Evolutionary conservation across 768 basidiomycete species (phyloP).

Genomic region (Tulasnella sp.): DNA sequence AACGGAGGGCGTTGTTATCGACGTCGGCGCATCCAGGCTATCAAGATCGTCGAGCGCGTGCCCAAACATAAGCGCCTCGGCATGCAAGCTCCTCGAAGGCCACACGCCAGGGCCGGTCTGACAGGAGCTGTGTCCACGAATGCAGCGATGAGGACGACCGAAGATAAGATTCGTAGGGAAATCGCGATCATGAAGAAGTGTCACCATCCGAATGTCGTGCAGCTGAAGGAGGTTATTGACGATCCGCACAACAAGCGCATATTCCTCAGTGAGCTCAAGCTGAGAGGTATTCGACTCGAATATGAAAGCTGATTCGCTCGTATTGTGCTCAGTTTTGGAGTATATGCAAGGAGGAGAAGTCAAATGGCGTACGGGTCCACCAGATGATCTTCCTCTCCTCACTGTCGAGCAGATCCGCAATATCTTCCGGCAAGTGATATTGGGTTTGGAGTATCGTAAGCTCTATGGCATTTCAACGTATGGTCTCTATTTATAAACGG

Average conservation of each 20-base stretch:
- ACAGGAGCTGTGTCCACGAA: conserved; percentile 44
- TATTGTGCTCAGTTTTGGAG: conserved; percentile 64
- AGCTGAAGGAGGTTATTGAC: conserved; percentile 89
- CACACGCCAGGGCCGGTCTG: conserved; percentile 29
- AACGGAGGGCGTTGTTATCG: conserved; percentile 1
- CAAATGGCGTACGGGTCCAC: conserved; percentile 58
- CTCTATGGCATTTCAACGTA: conserved; percentile 9
- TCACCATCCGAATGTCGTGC: conserved; percentile 78
- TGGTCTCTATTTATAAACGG: conserved; percentile 16
- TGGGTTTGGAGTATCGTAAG: conserved; percentile 92
- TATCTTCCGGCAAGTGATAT: conserved; percentile 85
- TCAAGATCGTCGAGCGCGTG: conserved; percentile 65
- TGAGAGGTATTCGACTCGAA: conserved; percentile 18
- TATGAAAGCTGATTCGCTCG: background rate
- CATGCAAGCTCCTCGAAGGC: conserved; percentile 10
- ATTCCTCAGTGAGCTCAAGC: conserved; percentile 68
- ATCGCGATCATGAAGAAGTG: conserved; percentile 99
- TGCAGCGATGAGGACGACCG: conserved; percentile 49
- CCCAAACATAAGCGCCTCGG: conserved; percentile 54
- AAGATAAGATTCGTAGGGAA: conserved; percentile 80
- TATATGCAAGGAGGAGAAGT: conserved; percentile 93
- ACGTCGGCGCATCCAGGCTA: conserved; percentile 39
- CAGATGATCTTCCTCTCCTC: conserved; percentile 56
- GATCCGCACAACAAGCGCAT: conserved; percentile 79
- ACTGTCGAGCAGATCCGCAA: conserved; percentile 71